Conservation (phyloP, 2,329 filamentous ascomycete genomes). For the Xylariales sp. region DNA sequence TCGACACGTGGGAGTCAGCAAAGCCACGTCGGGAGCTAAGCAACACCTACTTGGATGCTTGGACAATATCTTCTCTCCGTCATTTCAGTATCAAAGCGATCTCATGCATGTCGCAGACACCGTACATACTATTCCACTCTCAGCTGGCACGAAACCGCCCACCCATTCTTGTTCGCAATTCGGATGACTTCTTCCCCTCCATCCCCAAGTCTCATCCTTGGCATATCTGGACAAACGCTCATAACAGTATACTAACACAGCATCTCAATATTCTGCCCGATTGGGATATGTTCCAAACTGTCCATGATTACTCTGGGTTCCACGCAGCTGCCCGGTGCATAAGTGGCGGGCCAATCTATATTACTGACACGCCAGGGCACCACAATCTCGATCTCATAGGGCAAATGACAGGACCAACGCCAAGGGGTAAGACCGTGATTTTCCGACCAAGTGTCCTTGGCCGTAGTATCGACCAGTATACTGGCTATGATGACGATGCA, state of each 20-base stretch:
- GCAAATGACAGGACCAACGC: constrained; percentile 75
- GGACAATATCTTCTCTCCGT: constrained; percentile 72
- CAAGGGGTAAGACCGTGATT: constrained; percentile 70
- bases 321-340: constrained; percentile 89
- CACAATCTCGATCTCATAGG: constrained; percentile 72
- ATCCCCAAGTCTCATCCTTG: constrained; percentile 79
- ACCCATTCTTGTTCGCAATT: constrained; percentile 74
- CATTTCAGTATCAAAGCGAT: constrained; percentile 77
- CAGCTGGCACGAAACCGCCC: constrained; percentile 75
- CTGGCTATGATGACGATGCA: constrained; percentile 66
- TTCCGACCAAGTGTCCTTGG: constrained; percentile 74
- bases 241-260: constrained; percentile 78
- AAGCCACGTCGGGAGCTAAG: constrained; percentile 68
- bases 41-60: constrained; percentile 76
- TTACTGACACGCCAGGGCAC: constrained; percentile 83
- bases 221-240: constrained; percentile 93
- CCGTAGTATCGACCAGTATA: constrained; percentile 69
- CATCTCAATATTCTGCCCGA: constrained; percentile 86
- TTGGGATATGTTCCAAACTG: constrained; percentile 68
- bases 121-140: constrained; percentile 80
- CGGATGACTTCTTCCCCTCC: constrained; percentile 87
- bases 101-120: constrained; percentile 91
- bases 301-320: constrained; percentile 67
- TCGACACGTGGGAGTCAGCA: constrained; percentile 70
- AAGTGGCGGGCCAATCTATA: constrained; percentile 88